These are phyloP conservation scores for Leccinum longicurvipes DNA, from an alignment of 768 basidiomycete genomes.

Conservation along the genomic window DNA sequence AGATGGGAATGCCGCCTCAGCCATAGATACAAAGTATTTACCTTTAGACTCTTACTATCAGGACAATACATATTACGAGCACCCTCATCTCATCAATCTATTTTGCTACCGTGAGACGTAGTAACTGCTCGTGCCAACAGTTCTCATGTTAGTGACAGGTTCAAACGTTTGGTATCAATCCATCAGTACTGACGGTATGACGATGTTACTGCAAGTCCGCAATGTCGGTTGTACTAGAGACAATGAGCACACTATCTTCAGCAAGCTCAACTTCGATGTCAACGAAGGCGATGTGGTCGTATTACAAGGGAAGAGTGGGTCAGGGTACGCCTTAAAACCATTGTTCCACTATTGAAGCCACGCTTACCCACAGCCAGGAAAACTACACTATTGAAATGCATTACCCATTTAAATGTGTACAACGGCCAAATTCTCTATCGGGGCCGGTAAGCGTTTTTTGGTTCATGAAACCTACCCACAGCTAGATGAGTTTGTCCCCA, in stretches of 20 bases:
- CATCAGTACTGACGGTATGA: constrained; percentile 5
- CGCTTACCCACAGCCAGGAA: constrained; percentile 38
- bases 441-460: constrained; percentile 51
- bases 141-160: neutral
- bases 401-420: constrained; percentile 76
- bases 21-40: constrained; percentile 36
- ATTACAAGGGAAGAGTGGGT: constrained; percentile 77
- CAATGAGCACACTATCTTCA: constrained; percentile 51
- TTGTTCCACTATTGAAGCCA: neutral
- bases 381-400: constrained; percentile 79
- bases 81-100: constrained; percentile 13
- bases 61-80: constrained; percentile 16
- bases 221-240: constrained; percentile 48
- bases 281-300: constrained; percentile 73
- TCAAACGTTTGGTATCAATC: neutral
- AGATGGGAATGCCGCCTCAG: constrained; percentile 67
- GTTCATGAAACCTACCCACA: neutral
- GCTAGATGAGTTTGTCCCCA: constrained; percentile 20
- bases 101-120: constrained; percentile 18
- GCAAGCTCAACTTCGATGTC: constrained; percentile 57
- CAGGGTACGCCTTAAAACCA: constrained; percentile 44
- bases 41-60: constrained; percentile 28
- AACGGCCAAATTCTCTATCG: constrained; percentile 59
- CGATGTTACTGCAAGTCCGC: constrained; percentile 48
- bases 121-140: neutral